Evolutionary conservation across 2,329 filamentous ascomycete genomes (phyloP), one percentile per base, ranked within the genome.

Genomic region (Aspergillus novoparasiticus): DNA sequence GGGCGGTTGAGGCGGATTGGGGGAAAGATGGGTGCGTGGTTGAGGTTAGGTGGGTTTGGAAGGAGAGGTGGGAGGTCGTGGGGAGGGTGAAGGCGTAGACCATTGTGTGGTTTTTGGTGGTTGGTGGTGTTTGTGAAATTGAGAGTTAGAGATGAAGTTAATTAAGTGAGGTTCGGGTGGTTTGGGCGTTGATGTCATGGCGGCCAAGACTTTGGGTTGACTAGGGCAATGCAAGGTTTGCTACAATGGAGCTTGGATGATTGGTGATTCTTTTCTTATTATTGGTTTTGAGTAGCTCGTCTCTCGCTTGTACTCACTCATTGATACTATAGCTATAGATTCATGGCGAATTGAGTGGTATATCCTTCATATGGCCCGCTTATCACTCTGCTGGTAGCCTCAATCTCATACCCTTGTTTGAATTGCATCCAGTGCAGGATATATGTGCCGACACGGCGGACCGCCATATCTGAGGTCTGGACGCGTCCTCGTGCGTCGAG

Each of bases 21-120:
- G 93, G 92, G 48, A 99, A 85, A 0, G 94, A 97, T 4, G 95
- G 94, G 78, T 98, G 94, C 3, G 92, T 93, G 67, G 89, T 87
- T 72, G 91, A 94, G 71, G 81, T 86, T 78, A 96, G 90, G 78
- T 84, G 90, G 43, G 89, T 84, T 26, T 91, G 90, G 75, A 97
- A 94, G 58, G 91, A 89, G 74, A 96, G 90, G 59, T 90, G 87
- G 39, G 93, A 96, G 6, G 94, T 97, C 0, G 94, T 98, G 2
- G 95, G 94, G 36, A 98, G 87, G 12, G 87, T 81, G 73, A 97
- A 97, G 14, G 91, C 90, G 75, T 92, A 98, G 36, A 94, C 94
- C 95, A 98, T 98, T 60, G 53, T 73, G 72, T 41, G 6, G 34
- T 36, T 54, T 63, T n/a, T 53, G 9, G 34, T 46, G 55, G 51